phyloP scores from a whole-genome alignment of 805 yeast genomes.

The Saccharomycopsis sp. region DNA sequence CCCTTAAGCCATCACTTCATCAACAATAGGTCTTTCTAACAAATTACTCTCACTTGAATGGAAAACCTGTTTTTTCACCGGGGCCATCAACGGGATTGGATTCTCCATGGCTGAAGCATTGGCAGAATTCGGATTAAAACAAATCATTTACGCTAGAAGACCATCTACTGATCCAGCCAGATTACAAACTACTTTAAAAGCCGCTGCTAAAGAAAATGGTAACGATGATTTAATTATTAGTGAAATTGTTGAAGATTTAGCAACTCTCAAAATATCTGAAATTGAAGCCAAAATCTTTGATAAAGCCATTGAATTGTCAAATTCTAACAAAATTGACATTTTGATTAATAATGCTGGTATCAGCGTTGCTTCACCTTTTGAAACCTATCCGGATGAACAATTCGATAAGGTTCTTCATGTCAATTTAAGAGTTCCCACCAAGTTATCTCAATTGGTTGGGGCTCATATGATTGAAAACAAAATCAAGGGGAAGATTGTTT shows the following conservation, averaged over 20 bases:
- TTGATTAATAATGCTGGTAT: conserved; percentile 28
- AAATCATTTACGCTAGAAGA: conserved; percentile 28
- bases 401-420: conserved; percentile 31
- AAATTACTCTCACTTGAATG: too few relatives aligned
- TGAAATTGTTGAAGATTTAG: conserved; percentile 22
- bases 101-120: conserved; percentile 31
- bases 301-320: conserved; percentile 22
- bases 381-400: conserved; percentile 28
- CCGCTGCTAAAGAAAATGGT: conserved; percentile 17
- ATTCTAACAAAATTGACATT: conserved; percentile 24
- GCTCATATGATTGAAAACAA: conserved; percentile 25
- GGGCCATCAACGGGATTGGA: conserved; percentile 35
- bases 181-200: conserved; percentile 18
- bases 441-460: conserved; percentile 29
- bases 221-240: conserved; percentile 18
- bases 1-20: too few relatives aligned
- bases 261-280: conserved; percentile 18
- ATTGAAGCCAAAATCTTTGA: conserved; percentile 19
- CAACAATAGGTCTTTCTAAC: too few relatives aligned
- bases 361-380: conserved; percentile 1
- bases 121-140: conserved; percentile 35
- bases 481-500: conserved; percentile 31
- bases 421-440: conserved; percentile 28
- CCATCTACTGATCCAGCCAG: conserved; percentile 20
- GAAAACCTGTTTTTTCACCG: too few relatives aligned